These are phyloP conservation scores for Aspergillus fumigatus DNA, from an alignment of 2,329 filamentous ascomycete species.

Conservation along the genomic window DNA sequence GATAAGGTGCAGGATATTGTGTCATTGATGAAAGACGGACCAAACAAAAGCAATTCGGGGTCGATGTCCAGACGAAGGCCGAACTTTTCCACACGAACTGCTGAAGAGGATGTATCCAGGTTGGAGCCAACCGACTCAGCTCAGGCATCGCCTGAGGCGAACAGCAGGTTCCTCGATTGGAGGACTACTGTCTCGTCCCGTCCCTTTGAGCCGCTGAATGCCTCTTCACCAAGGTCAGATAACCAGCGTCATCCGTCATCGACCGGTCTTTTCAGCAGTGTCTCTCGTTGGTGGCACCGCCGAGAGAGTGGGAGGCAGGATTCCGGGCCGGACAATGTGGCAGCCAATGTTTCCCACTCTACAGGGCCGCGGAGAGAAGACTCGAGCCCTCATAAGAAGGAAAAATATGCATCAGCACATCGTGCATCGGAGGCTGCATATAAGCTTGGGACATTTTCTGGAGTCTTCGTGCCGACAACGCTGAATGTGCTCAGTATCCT, in stretches of 20 bases:
- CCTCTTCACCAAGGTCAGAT: conserved; percentile 13
- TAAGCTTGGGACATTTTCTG: conserved; percentile 72
- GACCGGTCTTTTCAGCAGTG: conserved; percentile 17
- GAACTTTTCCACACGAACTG: conserved; percentile 36
- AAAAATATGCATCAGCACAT: conserved; percentile 22
- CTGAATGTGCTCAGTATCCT: conserved; percentile 85
- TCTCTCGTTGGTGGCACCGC: conserved; percentile 25
- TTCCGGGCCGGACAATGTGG: conserved; percentile 3
- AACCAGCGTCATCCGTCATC: conserved; percentile 16
- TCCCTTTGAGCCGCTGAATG: conserved; percentile 21
- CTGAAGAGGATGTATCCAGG: conserved; percentile 34
- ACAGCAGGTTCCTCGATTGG: conserved; percentile 20
- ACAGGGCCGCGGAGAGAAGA: conserved; percentile 25
- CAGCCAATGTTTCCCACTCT: conserved; percentile 11
- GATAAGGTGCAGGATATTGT: conserved; percentile 1
- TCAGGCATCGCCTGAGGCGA: conserved; percentile 17
- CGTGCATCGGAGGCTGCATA: conserved; percentile 32
- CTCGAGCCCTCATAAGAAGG: conserved; percentile 28
- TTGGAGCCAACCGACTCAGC: conserved; percentile 29
- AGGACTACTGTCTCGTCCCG: conserved; percentile 16
- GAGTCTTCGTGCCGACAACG: conserved; percentile 83
- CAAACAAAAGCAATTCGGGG: conserved; percentile 16
- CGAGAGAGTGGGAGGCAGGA: conserved; percentile 8
- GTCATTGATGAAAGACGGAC: conserved; percentile 20
- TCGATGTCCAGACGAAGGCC: conserved; percentile 33